These are phyloP conservation scores for Argentina anserina DNA, from an alignment of 306 rosid species.

Conservation along the genomic window DNA sequence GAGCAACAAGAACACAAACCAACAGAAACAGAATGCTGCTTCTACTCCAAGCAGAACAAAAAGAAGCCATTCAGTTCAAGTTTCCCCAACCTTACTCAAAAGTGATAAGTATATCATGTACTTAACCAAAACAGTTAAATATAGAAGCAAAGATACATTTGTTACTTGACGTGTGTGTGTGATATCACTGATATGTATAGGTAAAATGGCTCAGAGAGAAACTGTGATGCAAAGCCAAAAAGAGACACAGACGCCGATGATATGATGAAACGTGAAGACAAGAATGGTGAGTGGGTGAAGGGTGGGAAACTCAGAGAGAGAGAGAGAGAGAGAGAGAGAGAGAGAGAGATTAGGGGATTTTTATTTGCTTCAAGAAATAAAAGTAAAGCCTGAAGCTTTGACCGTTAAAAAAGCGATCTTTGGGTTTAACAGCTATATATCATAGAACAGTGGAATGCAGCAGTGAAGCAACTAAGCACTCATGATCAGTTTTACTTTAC, in stretches of 20 bases:
- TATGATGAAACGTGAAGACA: constrained; percentile 17
- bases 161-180: not conserved
- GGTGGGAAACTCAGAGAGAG: constrained; percentile 1
- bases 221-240: constrained; percentile 11
- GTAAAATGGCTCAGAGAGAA: not conserved
- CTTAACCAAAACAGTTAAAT: not conserved
- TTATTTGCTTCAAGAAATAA: too few species aligned
- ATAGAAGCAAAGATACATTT: not conserved
- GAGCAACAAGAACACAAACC: constrained; percentile 43
- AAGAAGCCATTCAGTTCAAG: constrained; percentile 34
- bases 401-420: constrained; percentile 12
- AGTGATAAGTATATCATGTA: not conserved
- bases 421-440: not conserved
- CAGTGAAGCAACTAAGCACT: not conserved
- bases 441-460: not conserved
- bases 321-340: not conserved
- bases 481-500: not conserved
- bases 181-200: not conserved
- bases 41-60: constrained; percentile 20
- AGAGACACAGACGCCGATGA: constrained; percentile 7
- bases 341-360: too few species aligned
- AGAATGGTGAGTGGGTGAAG: constrained; percentile 13
- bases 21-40: constrained; percentile 24
- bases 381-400: constrained; percentile 10
- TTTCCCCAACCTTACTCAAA: constrained; percentile 2